Evolutionary conservation across 306 rosid species (phyloP).

Genomic region (Macrotyloma uniflorum): DNA sequence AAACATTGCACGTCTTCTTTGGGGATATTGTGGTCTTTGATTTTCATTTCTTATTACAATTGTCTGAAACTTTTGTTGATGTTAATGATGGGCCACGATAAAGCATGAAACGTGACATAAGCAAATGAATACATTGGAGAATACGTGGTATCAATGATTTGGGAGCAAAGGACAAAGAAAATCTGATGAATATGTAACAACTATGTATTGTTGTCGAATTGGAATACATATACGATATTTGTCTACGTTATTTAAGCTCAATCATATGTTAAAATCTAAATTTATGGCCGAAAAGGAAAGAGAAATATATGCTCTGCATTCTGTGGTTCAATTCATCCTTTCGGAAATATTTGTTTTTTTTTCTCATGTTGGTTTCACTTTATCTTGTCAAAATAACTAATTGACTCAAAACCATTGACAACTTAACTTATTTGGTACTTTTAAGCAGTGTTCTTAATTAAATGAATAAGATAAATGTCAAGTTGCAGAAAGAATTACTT

Average conservation of each 20-base stretch:
- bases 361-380: background rate
- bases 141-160: constrained; percentile 28
- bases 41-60: constrained; percentile 23
- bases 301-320: background rate
- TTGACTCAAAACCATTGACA: background rate
- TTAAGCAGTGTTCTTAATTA: background rate
- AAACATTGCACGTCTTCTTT: constrained; percentile 8
- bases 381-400: background rate
- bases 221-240: constrained; percentile 26
- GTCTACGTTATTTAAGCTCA: background rate
- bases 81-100: constrained; percentile 27
- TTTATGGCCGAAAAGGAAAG: background rate
- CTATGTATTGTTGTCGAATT: constrained; percentile 35
- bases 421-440: background rate
- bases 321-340: background rate
- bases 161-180: constrained; percentile 29
- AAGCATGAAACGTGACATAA: constrained; percentile 33
- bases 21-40: constrained; percentile 18
- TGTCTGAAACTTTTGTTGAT: constrained; percentile 15
- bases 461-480: background rate
- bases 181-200: constrained; percentile 37
- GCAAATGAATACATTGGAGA: constrained; percentile 30
- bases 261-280: background rate
- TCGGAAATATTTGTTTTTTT: background rate
- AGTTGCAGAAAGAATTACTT: background rate